Evolutionary conservation across 345 rosid species (phyloP), one percentile per base, ranked within the genome.

Genomic region (Limnanthes douglasii): DNA sequence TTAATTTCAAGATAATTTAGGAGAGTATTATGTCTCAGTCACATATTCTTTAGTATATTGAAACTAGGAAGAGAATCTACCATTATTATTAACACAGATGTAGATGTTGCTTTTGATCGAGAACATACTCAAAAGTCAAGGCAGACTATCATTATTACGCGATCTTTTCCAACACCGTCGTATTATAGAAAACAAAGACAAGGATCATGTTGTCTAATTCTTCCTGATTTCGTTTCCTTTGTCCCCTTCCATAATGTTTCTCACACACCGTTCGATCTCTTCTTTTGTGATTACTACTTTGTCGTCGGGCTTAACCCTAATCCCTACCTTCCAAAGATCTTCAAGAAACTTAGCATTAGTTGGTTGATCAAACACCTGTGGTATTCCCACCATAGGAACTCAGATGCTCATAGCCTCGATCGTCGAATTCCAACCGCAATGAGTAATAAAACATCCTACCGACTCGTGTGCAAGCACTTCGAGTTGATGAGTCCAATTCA

Each of bases 301-400:
- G 12, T 48, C 40, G n/a, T 46, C 18, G 6, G 18, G 18, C 27
- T 0, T 0, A 25, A 36, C 59, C 32, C 56, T 52, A 2, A 54
- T 41, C 15, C 70, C 70, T 0, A 40, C 24, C 19, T 17, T 43
- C 62, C 70, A 60, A 3, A 65, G 46, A 23, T 65, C 60, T 46
- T 42, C 60, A n/a, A 54, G 42, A n/a, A 5, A 46, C 62, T 64
- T 55, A 7, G 71, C 54, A 15, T 60, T 65, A 0, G 63, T 51
- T 18, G 51, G 15, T 46, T 65, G 71, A 37, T 65, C 71, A 1
- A 50, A 31, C 62, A 66, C 56, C 32, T 47, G 66, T 0, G 72
- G 64, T 47, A 60, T 21, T 4, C 51, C 67, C 50, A 56, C 51
- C 29, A 65, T 31, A 9, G 67, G 71, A 11, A 59, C 62, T n/a